These are phyloP conservation scores for Trametes meyenii DNA, from an alignment of 768 basidiomycete genomes.

Conservation along the genomic window DNA sequence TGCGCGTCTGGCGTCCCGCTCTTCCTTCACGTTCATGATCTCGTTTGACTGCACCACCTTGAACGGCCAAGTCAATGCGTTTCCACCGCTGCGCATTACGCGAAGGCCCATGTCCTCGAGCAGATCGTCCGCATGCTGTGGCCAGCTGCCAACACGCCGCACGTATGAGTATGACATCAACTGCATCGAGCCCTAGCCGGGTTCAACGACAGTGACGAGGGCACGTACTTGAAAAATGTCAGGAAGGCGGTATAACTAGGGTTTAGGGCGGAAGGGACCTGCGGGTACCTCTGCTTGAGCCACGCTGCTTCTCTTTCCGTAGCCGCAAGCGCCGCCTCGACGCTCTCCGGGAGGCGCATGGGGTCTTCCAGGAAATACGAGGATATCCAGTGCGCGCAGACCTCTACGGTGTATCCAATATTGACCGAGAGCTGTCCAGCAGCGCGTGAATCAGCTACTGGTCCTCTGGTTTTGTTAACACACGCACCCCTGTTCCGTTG, in stretches of 20 bases:
- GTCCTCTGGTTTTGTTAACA: background rate
- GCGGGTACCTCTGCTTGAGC: conserved; percentile 58
- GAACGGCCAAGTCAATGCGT: conserved; percentile 70
- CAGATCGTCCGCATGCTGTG: conserved; percentile 58
- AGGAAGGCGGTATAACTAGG: conserved; percentile 54
- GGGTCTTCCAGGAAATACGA: conserved; percentile 59
- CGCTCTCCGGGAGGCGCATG: conserved; percentile 48
- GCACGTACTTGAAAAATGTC: conserved; percentile 56
- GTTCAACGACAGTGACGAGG: background rate
- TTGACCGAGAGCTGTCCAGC: conserved; percentile 53
- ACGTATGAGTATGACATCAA: no score
- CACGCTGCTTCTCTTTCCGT: conserved; percentile 53
- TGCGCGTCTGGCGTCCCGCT: conserved; percentile 42
- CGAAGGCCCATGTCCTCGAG: conserved; percentile 61
- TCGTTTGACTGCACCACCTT: conserved; percentile 52
- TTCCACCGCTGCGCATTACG: conserved; percentile 58
- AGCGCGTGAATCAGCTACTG: background rate
- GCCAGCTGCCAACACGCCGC: conserved; percentile 48
- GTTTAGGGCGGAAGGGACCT: conserved; percentile 49
- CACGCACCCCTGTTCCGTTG: conserved; percentile 59
- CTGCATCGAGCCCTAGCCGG: background rate
- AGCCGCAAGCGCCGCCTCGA: conserved; percentile 47
- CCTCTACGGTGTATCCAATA: conserved; percentile 56
- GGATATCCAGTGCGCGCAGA: conserved; percentile 65
- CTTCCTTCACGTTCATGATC: conserved; percentile 48